Percentiles rank a stretch among this genome's conserved stretches.
Conservation (phyloP, 129 eudicot genomes). For the Glebionis coronaria region DNA sequence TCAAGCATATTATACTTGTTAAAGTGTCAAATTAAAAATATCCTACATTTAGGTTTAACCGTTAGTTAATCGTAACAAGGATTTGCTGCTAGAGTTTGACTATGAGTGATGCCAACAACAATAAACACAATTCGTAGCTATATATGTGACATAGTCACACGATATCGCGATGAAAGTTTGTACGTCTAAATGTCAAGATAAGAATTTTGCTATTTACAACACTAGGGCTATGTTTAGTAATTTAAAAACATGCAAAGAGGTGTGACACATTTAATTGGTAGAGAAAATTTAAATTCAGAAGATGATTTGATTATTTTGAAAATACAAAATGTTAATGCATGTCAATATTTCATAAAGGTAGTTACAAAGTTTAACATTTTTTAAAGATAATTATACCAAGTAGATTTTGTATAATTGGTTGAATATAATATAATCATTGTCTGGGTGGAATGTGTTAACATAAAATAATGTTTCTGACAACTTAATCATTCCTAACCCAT, state of each 20-base stretch:
- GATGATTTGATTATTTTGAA: too few relatives aligned
- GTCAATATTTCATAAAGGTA: too few relatives aligned
- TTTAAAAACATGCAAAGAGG: too few relatives aligned
- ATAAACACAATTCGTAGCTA: neutral
- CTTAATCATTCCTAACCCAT: constrained; percentile 32
- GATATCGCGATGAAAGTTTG: too few relatives aligned
- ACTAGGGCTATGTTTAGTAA: too few relatives aligned
- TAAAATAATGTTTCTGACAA: constrained; percentile 23
- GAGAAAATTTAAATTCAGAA: too few relatives aligned
- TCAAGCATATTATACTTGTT: neutral
- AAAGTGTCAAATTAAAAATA: neutral
- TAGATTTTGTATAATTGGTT: neutral
- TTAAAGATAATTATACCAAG: too few relatives aligned
- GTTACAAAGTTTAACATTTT: too few relatives aligned
- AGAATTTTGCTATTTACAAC: too few relatives aligned
- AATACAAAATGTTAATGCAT: too few relatives aligned
- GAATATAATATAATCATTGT: constrained; percentile 7
- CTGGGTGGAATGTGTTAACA: constrained; percentile 13
- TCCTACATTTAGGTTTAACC: neutral
- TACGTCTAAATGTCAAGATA: too few relatives aligned
- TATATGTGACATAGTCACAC: neutral
- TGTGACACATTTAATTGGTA: too few relatives aligned
- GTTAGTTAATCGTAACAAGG: neutral
- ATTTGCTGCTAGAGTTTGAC: neutral
- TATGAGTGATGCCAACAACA: neutral